phyloP scores from a whole-genome alignment of 2,329 filamentous ascomycete genomes.

The Furcasterigmium sp. region DNA sequence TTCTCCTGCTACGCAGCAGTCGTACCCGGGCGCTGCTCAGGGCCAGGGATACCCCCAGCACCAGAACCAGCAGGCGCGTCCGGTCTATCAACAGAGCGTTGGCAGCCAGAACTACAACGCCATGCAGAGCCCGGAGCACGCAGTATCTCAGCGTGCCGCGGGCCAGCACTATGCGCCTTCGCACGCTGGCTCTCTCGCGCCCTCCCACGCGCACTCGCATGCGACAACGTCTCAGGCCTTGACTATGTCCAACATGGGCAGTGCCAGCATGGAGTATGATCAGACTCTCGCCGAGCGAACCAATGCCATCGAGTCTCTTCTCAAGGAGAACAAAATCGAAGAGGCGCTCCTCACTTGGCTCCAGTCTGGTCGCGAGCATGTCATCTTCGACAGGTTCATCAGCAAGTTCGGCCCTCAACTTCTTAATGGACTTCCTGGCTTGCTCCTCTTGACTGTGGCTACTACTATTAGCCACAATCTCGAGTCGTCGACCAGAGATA shows the following conservation, averaged over 20 bases:
- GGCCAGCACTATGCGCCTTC: constrained; percentile 7
- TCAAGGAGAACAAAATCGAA: constrained; percentile 57
- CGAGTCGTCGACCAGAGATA: constrained; percentile 47
- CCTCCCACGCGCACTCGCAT: constrained; percentile 20
- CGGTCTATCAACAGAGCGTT: constrained; percentile 13
- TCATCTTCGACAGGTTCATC: constrained; percentile 55
- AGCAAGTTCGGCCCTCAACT: constrained; percentile 45
- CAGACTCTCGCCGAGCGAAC: constrained; percentile 51
- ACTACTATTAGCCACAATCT: constrained; percentile 58
- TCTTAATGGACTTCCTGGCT: constrained; percentile 51
- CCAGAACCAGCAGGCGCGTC: constrained; percentile 13
- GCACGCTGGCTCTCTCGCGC: constrained; percentile 5
- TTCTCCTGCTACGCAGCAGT: neutral
- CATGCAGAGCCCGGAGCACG: constrained; percentile 12
- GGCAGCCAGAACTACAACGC: constrained; percentile 4
- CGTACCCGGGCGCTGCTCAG: constrained; percentile 2
- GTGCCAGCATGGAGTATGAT: constrained; percentile 17
- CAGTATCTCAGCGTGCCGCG: constrained; percentile 5
- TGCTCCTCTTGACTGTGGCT: constrained; percentile 59
- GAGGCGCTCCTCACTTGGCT: constrained; percentile 63
- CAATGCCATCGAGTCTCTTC: constrained; percentile 54
- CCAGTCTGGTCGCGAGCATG: constrained; percentile 56
- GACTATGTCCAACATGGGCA: constrained; percentile 5
- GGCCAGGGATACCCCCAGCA: constrained; percentile 11
- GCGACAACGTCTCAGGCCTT: constrained; percentile 9